Evolutionary conservation across 192 early-diverging fungal genomes (phyloP).

Genomic region (Phycomyces nitens): DNA sequence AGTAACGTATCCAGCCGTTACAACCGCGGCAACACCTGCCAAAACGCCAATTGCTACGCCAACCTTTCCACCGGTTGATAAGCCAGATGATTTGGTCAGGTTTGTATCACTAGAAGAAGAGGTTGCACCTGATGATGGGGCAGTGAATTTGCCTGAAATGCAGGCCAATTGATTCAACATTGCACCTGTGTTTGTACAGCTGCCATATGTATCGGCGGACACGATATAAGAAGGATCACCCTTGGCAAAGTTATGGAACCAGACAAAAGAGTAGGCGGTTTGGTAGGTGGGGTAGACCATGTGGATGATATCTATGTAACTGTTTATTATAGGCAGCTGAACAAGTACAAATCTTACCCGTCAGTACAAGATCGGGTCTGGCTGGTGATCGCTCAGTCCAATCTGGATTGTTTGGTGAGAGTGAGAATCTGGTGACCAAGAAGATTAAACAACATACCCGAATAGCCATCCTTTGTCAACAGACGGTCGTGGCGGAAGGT

Average conservation of each 20-base stretch:
- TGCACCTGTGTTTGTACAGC: background rate
- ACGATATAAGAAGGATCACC: background rate
- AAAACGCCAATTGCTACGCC: slow-evolving; percentile 11
- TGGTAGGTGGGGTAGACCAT: slow-evolving; percentile 17
- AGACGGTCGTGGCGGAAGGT: slow-evolving; percentile 1
- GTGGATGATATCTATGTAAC: slow-evolving; percentile 8
- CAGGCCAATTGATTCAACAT: background rate
- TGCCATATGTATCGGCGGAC: background rate
- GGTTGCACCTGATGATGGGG: too few relatives aligned
- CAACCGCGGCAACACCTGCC: slow-evolving; percentile 4
- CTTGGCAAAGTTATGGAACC: slow-evolving; percentile 8
- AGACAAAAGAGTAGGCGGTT: background rate
- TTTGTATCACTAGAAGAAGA: background rate
- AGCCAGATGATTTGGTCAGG: background rate
- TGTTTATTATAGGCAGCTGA: background rate
- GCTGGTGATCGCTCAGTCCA: slow-evolving; percentile 5
- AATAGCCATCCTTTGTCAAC: background rate
- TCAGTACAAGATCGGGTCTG: slow-evolving; percentile 10
- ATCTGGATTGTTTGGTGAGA: background rate
- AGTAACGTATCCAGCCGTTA: background rate
- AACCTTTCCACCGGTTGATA: slow-evolving; percentile 3
- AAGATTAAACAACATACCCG: background rate
- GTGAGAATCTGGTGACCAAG: background rate
- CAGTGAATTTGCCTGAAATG: too few relatives aligned
- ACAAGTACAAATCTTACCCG: slow-evolving; percentile 1